Percentiles rank a stretch among this genome's conserved stretches.
Conservation (phyloP, 768 basidiomycete species). For the Termitomyces sp. region DNA sequence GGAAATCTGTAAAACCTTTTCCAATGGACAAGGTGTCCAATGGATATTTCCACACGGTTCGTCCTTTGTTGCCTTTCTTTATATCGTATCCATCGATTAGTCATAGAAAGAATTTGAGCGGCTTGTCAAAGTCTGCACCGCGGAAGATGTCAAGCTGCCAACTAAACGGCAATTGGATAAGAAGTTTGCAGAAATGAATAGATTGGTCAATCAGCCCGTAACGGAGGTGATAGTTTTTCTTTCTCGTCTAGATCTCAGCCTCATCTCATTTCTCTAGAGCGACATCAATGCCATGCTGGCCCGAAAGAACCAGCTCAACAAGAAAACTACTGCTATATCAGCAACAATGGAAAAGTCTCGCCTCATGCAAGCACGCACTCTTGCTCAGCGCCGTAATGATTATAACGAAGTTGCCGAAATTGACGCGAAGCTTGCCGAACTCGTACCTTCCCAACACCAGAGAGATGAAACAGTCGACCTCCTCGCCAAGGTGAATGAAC, state of each 20-base stretch:
- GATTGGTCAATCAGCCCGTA: constrained; percentile 51
- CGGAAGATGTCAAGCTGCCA: constrained; percentile 60
- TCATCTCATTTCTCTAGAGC: constrained; percentile 36
- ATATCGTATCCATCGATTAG: not conserved
- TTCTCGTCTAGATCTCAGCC: not conserved
- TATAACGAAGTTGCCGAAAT: constrained; percentile 52
- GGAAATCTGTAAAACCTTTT: constrained; percentile 54
- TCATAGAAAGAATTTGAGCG: constrained; percentile 70
- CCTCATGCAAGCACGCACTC: constrained; percentile 62
- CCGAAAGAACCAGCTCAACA: constrained; percentile 47
- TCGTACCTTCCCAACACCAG: constrained; percentile 23
- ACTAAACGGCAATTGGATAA: constrained; percentile 58
- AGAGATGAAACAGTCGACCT: constrained; percentile 34
- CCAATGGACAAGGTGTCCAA: constrained; percentile 89
- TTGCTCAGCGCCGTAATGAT: constrained; percentile 75
- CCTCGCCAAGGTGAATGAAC: constrained; percentile 80
- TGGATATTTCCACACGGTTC: constrained; percentile 51
- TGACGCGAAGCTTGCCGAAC: constrained; percentile 55
- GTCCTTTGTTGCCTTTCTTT: constrained; percentile 27
- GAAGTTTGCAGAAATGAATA: constrained; percentile 58
- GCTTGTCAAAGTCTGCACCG: constrained; percentile 34
- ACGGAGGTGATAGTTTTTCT: constrained; percentile 59
- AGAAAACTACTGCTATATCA: constrained; percentile 24
- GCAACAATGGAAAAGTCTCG: constrained; percentile 57
- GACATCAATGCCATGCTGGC: constrained; percentile 79